A percentile compares a stretch with the other conserved stretches of the same genome.
phyloP scores from a whole-genome alignment of 208 protist genomes.

The Trypanosoma theileri region DNA sequence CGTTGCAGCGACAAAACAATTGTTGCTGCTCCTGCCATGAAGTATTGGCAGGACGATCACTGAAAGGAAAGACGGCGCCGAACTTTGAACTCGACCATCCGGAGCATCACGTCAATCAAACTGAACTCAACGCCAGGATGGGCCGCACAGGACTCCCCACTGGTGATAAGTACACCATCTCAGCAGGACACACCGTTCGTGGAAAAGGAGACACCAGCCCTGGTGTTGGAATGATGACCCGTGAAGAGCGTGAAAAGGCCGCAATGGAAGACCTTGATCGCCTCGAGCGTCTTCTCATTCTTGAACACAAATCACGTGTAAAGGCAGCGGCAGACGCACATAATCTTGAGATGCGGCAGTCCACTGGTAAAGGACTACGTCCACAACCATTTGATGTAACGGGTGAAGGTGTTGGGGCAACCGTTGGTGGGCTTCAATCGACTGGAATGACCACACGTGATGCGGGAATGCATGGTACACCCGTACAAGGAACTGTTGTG shows the following conservation, averaged over 20 bases:
- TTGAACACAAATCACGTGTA: constrained; percentile 86
- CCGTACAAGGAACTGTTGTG: not conserved
- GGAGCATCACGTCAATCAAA: constrained; percentile 75
- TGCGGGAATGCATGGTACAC: constrained; percentile 11
- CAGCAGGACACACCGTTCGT: constrained; percentile 18
- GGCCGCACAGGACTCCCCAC: constrained; percentile 53
- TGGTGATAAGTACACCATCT: constrained; percentile 57
- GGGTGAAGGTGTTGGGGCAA: not conserved
- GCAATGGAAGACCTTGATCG: constrained; percentile 76
- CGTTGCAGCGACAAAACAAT: constrained; percentile 41
- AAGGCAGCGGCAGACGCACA: constrained; percentile 66
- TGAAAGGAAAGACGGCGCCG: constrained; percentile 22
- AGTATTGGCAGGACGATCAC: constrained; percentile 18
- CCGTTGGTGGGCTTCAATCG: no score
- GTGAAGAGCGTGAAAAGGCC: constrained; percentile 49
- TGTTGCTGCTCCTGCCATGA: constrained; percentile 63
- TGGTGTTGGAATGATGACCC: constrained; percentile 19
- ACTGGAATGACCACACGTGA: no score
- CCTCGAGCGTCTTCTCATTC: constrained; percentile 85
- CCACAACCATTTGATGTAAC: constrained; percentile 43
- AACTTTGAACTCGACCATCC: constrained; percentile 77
- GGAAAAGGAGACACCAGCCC: no score
- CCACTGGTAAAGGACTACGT: constrained; percentile 35
- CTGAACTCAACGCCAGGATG: constrained; percentile 69
- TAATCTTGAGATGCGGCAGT: constrained; percentile 33